phyloP scores from a whole-genome alignment of 768 basidiomycete genomes.

The Sporobolomyces phaffii region DNA sequence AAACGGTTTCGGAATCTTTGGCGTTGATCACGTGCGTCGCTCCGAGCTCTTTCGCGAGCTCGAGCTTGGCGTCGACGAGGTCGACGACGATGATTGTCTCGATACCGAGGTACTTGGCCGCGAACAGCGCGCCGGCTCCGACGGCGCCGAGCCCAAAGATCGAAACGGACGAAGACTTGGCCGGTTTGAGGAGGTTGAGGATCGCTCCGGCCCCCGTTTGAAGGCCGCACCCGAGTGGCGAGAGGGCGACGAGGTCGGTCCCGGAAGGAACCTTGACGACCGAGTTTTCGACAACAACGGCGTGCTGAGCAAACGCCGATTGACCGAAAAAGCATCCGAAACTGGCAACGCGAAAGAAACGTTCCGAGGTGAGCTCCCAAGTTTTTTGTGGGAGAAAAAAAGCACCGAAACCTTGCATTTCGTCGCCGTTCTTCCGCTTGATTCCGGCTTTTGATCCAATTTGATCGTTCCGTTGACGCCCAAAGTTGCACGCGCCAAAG shows the following conservation, averaged over 20 bases:
- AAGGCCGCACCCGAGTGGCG: conserved; percentile 39
- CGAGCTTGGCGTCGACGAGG: conserved; percentile 26
- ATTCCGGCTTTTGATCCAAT: conserved; percentile 9
- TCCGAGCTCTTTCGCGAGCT: conserved; percentile 34
- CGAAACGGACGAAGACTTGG: conserved; percentile 15
- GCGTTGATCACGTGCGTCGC: conserved; percentile 39
- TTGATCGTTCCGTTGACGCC: not conserved
- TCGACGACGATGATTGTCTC: conserved; percentile 39
- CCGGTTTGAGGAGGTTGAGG: conserved; percentile 30
- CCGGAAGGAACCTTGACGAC: conserved; percentile 33
- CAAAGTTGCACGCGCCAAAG: conserved; percentile 35
- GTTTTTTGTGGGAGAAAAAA: too few relatives aligned
- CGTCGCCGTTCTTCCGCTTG: conserved; percentile 8
- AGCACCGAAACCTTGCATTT: conserved; percentile 10
- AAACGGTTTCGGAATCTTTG: conserved; percentile 21
- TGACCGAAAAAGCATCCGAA: conserved; percentile 41
- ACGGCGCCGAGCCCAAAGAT: conserved; percentile 40
- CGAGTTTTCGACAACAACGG: conserved; percentile 34
- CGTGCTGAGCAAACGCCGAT: conserved; percentile 33
- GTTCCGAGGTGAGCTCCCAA: not conserved
- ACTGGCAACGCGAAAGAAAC: not conserved
- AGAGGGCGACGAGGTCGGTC: conserved; percentile 24
- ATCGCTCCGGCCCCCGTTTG: conserved; percentile 37
- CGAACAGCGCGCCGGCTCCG: conserved; percentile 36
- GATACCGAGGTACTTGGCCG: conserved; percentile 24